A percentile compares a stretch with the other conserved stretches of the same genome.
These are phyloP conservation scores for Notholithocarpus densiflorus DNA, from an alignment of 306 rosid species.

Conservation along the genomic window DNA sequence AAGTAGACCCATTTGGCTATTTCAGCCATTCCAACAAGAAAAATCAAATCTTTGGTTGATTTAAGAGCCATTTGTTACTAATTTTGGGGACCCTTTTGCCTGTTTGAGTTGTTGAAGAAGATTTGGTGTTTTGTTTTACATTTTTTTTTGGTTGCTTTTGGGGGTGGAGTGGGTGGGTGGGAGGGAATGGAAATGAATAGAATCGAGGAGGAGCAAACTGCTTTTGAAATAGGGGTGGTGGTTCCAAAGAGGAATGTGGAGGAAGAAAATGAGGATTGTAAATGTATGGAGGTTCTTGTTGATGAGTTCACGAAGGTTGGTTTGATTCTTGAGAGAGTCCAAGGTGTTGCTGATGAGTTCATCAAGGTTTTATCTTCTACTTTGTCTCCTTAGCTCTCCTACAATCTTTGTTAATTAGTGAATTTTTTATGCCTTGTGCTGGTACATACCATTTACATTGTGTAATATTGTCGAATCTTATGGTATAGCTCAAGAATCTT, in stretches of 20 bases:
- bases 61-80: constrained; percentile 11
- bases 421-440: neutral
- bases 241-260: constrained; percentile 55
- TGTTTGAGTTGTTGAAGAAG: neutral
- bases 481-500: neutral
- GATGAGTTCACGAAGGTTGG: constrained; percentile 62
- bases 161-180: constrained; percentile 17
- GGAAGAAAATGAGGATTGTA: constrained; percentile 38
- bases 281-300: constrained; percentile 52
- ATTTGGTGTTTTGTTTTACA: neutral
- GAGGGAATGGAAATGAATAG: constrained; percentile 41
- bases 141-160: constrained; percentile 11
- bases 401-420: neutral
- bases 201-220: constrained; percentile 40
- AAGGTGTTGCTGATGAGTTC: constrained; percentile 85
- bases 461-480: neutral
- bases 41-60: constrained; percentile 13
- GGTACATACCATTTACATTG: neutral
- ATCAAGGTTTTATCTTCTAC: constrained; percentile 63
- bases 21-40: constrained; percentile 18
- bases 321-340: constrained; percentile 63
- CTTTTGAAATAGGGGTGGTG: constrained; percentile 81
- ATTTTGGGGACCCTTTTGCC: neutral
- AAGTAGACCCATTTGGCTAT: constrained; percentile 2
- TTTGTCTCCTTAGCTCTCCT: neutral